A percentile compares a stretch with the other conserved stretches of the same genome.
These are phyloP conservation scores for Fagopyrum tataricum DNA, from an alignment of 148 eudicot species.

Conservation along the genomic window DNA sequence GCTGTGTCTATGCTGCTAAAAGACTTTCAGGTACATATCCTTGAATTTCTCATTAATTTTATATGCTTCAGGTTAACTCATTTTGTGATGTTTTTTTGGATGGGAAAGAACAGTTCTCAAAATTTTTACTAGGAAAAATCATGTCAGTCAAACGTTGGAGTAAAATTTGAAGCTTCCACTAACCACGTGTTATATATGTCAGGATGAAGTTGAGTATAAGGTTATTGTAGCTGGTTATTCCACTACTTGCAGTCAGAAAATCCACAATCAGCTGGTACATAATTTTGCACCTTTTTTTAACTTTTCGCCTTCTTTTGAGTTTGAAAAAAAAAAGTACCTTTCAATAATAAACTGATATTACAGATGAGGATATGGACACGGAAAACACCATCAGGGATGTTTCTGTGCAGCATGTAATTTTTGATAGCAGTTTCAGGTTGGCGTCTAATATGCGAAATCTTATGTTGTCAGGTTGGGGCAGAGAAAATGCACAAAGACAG, in stretches of 20 bases:
- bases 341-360: background rate
- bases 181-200: constrained; percentile 19
- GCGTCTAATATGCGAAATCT: constrained; percentile 3
- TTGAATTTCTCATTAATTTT: background rate
- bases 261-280: constrained; percentile 94
- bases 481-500: constrained; percentile 90
- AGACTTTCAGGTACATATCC: constrained; percentile 53
- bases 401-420: background rate
- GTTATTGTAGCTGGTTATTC: constrained; percentile 84
- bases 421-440: background rate
- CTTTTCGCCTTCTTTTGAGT: background rate
- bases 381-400: background rate
- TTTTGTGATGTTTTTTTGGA: background rate
- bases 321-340: background rate
- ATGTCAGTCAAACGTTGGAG: background rate
- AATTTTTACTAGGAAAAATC: background rate
- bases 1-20: constrained; percentile 55
- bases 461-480: constrained; percentile 65
- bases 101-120: background rate
- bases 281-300: background rate
- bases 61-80: background rate
- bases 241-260: constrained; percentile 95
- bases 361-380: background rate
- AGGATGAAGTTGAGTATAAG: constrained; percentile 85
- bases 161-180: background rate